Evolutionary conservation across 441 rosid genomes (phyloP), one percentile per base, ranked within the genome.

Genomic region (Bocquillonia castaneifolia): DNA sequence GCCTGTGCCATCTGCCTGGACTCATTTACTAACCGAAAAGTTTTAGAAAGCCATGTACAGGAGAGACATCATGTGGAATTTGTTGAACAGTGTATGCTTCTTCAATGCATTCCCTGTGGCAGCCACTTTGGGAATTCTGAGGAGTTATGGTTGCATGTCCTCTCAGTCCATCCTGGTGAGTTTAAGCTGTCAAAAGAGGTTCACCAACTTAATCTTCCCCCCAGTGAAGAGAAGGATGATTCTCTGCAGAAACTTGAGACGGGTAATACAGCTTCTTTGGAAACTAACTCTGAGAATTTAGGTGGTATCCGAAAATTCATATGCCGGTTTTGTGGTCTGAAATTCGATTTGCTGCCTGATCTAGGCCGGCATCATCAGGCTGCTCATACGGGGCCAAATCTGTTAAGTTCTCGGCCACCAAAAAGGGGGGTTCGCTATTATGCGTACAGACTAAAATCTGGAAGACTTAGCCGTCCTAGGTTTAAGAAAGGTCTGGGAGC

Each of bases 341-440:
- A 86, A 74, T 95, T 95, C 74, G 94, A 92, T 73, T 84, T 92
- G 74, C 83, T 95, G 20, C 97, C 99, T 52, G 99, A 95, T 88
- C 96, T 92, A 52, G 99, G 99, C 28, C 91, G 98, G 59, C 99
- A 95, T 79, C 98, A 95, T 82, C 99, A 95, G 80, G 97, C 97
- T 55, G 96, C 95, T 70, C 99, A 95, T 77, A 89, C 89, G 98
- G 96, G 80, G 45, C 81, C 91, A 14, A 81, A 76, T 72, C 69
- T 78, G 61, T 81, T 78, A 56, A 82, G 77, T 75, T 79, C 96
- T 72, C 85, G 85, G n/a, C 90, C 83, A 29, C 81, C 79, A 29
- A 92, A 85, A 85, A 87, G 75, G 79, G 97, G 97, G 17, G 64
- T 88, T 66, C 88, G 88, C 23, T 81, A 84, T 73, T 84, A 81